These are phyloP conservation scores for Gentiana dahurica DNA, from an alignment of 257 asterid species.

Conservation along the genomic window DNA sequence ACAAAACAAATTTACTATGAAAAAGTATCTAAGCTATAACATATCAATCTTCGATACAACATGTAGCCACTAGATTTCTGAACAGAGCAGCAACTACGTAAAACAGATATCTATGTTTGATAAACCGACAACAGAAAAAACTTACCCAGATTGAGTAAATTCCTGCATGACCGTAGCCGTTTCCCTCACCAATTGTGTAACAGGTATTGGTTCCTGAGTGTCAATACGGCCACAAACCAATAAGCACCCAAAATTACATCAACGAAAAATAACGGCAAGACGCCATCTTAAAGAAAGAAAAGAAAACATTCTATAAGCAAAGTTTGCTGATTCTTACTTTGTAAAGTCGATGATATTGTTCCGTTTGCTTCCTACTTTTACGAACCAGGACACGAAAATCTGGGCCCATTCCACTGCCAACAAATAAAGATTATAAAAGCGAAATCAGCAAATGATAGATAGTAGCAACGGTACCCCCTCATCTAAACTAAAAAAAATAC, in stretches of 20 bases:
- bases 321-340: constrained; percentile 37
- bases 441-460: not conserved
- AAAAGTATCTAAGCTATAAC: not conserved
- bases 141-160: constrained; percentile 98
- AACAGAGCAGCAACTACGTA: no score
- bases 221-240: constrained; percentile 7
- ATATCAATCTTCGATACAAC: no score
- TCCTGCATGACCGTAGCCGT: constrained; percentile 99
- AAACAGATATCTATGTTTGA: no score
- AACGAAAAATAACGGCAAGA: no score
- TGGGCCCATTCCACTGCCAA: constrained; percentile 99
- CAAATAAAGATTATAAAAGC: constrained; percentile 8
- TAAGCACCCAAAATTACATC: constrained; percentile 5
- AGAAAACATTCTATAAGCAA: no score
- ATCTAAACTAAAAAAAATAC: no score
- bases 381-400: constrained; percentile 96
- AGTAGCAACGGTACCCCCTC: no score
- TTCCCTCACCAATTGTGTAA: constrained; percentile 96
- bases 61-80: no score
- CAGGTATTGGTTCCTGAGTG: constrained; percentile 83
- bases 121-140: not conserved
- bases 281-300: no score
- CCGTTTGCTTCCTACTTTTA: constrained; percentile 97
- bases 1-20: not conserved
- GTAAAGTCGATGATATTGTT: constrained; percentile 83